Evolutionary conservation across 495 filamentous ascomycete genomes (phyloP), one percentile per base, ranked within the genome.

Genomic region (Corynascus novoguineensis): DNA sequence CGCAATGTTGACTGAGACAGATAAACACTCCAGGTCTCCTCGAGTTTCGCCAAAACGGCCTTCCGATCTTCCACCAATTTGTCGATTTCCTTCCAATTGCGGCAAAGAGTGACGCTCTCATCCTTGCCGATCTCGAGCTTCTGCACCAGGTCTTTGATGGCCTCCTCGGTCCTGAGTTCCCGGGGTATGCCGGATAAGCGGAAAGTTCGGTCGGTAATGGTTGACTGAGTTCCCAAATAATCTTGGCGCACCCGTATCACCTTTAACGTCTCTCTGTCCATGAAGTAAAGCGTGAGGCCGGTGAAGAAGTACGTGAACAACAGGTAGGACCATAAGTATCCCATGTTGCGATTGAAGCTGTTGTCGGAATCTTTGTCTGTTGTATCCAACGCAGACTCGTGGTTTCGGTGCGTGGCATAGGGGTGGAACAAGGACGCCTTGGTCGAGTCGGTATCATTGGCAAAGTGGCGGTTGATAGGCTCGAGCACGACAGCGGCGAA

Each of bases 121-220:
- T 97, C 95, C 62, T 89, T 89, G n/a, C 95, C 95, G 62, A 99
- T 90, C 48, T 86, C 83, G 21, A 99, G 72, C 32, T 83, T 85
- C 64, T 99, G 90, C 21, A 99, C 81, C 53, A 96, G 87, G 24
- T 90, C 80, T 60, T 89, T 91, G 56, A 99, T 89, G 54, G 85
- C 85, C 14, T 84, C 83, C 64, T 97, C 91, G 0, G 87, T 87
- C 50, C 84, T 79, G 53, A 97, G 71, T 11, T 95, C 87, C 6
- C 66, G 68, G 0, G 95, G 95, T 31, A 99, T 91, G 2, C 91
- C 92, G 1, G 93, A 92, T 10, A 99, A 73, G 4, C 88, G 85
- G 66, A 99, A 88, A 0, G 95, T 99, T 34, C 92, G 85, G 71
- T 97, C 92, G 2, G 95, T 97, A 35, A 96, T 83, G 21, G 92